Base-by-base conservation (phyloP, 2,329 filamentous ascomycete species). In the Lasiodiplodia hormozganensis region DNA sequence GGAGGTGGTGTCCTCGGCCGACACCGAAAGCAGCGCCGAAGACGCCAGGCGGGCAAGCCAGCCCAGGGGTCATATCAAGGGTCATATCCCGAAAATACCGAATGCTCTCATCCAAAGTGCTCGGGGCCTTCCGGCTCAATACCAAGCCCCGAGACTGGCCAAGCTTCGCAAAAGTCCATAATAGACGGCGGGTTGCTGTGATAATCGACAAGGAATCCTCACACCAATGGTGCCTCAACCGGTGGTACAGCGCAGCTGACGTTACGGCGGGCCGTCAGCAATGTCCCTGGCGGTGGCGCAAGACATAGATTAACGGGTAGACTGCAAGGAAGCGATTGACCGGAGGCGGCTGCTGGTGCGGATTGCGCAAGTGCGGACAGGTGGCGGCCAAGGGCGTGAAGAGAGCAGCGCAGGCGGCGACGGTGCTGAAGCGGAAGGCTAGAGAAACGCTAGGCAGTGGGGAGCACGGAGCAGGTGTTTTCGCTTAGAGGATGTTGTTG, bases 1-100 rank as follows among this genome's bases (percentile, higher is more conserved):
- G 28, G 36, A 28, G 47, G 31, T 60, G 14, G 28, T 52, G n/a
- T 25, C 11, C 43, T 64, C 60, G 60, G 60, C 12, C 51, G 47
- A 52, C 36, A 49, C 60, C 60, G 28, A 64, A 52, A 52, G 49
- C 58, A 28, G 58, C 23, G 23, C 47, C 56, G 36, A 60, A 14
- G 23, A 28, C 23, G n/a, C 40, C 40, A n/a, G 40, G 4, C 18
- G 31, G 25, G 21, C 21, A 58, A 23, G 56, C 36, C 16, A 11
- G 1, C 1, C 21, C 36, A 43, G 56, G 56, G 56, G 21, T 21
- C 31, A 38, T 8, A 23, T 60, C 36, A 23, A 60, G 21, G 14
- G 25, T 31, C 43, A 18, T 28, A 21, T 18, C 40, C 58, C 58
- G 40, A 62, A 23, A 14, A 25, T 10, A 18, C 58, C 58, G 43